phyloP scores from a whole-genome alignment of 2,329 filamentous ascomycete genomes.

The Apiospora pterosperma region DNA sequence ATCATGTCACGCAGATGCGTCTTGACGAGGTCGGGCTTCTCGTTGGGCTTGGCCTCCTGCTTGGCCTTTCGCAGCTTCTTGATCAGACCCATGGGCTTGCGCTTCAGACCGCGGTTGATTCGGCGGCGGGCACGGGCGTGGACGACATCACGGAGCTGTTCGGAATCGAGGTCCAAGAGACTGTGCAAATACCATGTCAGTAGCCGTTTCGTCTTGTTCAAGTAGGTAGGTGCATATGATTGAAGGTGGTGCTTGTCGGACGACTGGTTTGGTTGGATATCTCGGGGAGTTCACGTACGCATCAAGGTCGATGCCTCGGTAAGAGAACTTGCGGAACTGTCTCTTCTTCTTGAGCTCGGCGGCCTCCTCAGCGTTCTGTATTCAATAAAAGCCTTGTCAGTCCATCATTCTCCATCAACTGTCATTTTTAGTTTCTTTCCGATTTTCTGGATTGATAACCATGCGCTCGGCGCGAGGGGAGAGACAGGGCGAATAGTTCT shows the following conservation, averaged over 20 bases:
- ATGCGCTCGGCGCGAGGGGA: not conserved
- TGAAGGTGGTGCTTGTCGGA: not conserved
- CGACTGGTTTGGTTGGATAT: not conserved
- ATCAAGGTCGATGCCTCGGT: conserved; percentile 99
- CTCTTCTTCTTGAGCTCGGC: conserved; percentile 99
- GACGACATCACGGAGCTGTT: conserved; percentile 98
- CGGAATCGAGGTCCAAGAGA: conserved; percentile 97
- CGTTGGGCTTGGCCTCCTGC: conserved; percentile 98
- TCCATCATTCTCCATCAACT: conserved; percentile 1
- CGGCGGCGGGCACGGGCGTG: conserved; percentile 97
- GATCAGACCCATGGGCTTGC: conserved; percentile 99
- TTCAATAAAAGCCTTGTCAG: conserved; percentile 9
- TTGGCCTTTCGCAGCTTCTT: conserved; percentile 99
- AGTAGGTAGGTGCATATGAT: too few species aligned
- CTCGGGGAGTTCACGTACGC: conserved; percentile 64
- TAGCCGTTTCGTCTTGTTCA: not conserved
- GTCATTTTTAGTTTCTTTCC: too few species aligned
- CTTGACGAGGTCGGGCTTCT: conserved; percentile 99
- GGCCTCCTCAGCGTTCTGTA: conserved; percentile 92
- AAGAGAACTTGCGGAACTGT: conserved; percentile 99
- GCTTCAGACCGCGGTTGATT: conserved; percentile 99
- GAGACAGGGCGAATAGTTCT: not conserved
- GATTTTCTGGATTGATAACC: not conserved
- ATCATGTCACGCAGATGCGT: conserved; percentile 99
- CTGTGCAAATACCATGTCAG: conserved; percentile 44